Conservation (phyloP, 2,329 filamentous ascomycete species). For the Fusarium illudens region DNA sequence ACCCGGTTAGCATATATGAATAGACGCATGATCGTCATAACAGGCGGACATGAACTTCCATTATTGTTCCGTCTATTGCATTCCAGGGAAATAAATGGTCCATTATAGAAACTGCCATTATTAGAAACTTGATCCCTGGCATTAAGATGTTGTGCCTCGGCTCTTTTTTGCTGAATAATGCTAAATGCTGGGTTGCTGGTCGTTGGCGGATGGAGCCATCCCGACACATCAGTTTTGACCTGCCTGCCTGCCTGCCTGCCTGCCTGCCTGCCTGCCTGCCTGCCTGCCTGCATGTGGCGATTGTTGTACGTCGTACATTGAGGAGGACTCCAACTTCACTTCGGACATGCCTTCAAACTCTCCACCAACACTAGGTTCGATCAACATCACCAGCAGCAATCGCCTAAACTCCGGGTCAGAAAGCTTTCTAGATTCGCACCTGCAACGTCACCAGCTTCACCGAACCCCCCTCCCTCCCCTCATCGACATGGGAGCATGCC, state of each 20-base stretch:
- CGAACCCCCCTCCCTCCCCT: conserved; percentile 4
- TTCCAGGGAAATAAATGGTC: conserved; percentile 1
- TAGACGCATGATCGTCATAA: conserved; percentile 27
- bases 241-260: too few relatives aligned
- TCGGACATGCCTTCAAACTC: background rate
- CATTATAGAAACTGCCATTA: conserved; percentile 8
- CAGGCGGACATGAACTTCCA: conserved; percentile 15
- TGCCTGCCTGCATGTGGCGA: too few relatives aligned
- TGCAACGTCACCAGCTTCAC: conserved; percentile 2
- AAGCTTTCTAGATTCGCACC: background rate
- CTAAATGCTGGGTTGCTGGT: background rate
- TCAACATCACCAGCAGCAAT: conserved; percentile 2
- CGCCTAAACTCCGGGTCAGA: conserved; percentile 3
- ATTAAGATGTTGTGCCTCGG: background rate
- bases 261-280: too few relatives aligned
- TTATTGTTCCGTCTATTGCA: conserved; percentile 14
- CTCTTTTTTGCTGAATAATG: conserved; percentile 1
- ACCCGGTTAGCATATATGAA: background rate
- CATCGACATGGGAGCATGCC: conserved; percentile 3
- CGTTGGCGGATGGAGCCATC: too few relatives aligned
- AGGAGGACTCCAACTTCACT: background rate
- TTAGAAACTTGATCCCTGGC: background rate
- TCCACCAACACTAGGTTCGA: background rate
- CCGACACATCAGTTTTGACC: background rate
- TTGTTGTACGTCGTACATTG: background rate